Conservation (phyloP, 306 rosid species). For the Vigna mungo region DNA sequence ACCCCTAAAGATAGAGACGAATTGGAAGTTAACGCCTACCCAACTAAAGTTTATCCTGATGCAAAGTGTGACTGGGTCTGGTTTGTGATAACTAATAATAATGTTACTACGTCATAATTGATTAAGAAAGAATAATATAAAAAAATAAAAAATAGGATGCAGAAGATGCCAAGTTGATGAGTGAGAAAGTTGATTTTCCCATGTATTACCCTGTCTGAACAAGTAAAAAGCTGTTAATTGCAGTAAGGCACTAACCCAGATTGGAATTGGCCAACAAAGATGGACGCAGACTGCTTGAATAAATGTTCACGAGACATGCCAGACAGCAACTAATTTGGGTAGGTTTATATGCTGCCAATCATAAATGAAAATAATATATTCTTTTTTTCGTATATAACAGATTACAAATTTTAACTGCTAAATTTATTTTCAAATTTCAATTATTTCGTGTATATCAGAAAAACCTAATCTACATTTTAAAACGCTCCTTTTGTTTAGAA, state of each 20-base stretch:
- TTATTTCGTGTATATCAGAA: too few species aligned
- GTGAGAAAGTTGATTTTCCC: constrained; percentile 11
- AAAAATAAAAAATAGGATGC: neutral
- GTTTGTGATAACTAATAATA: neutral
- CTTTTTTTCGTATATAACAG: too few species aligned
- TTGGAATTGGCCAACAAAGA: constrained; percentile 31
- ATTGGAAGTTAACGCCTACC: neutral
- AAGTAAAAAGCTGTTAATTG: constrained; percentile 7
- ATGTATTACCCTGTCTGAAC: neutral
- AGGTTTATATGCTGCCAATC: constrained; percentile 24
- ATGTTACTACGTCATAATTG: constrained; percentile 11
- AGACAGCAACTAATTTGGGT: constrained; percentile 30
- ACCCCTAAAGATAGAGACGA: neutral
- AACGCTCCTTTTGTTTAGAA: neutral
- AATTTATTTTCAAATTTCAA: neutral
- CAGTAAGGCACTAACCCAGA: constrained; percentile 14
- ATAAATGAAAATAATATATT: neutral
- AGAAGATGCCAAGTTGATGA: constrained; percentile 20
- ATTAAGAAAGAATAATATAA: constrained; percentile 3
- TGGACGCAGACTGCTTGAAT: constrained; percentile 28
- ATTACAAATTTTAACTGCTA: neutral
- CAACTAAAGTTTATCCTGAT: neutral
- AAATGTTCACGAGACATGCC: constrained; percentile 20
- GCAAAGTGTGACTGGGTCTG: neutral
- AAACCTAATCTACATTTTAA: neutral